Conservation (phyloP, 306 rosid genomes). For the Fragaria nilgerrensis region DNA sequence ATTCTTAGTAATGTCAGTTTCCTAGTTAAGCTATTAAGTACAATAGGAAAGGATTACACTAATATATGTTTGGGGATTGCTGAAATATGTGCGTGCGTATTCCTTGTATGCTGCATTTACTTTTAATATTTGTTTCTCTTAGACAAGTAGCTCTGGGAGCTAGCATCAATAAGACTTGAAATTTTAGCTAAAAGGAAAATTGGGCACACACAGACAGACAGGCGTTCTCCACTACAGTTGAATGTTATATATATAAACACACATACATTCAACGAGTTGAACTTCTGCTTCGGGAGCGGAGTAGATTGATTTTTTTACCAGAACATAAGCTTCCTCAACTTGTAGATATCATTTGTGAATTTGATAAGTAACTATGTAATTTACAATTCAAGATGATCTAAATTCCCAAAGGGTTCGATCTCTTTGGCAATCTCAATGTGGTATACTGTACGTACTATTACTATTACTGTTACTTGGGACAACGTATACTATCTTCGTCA, state of each 20-base stretch:
- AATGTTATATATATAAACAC: neutral
- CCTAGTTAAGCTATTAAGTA: too few relatives aligned
- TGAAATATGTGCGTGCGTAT: neutral
- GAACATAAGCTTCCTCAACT: neutral
- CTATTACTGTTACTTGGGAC: slow-evolving; percentile 17
- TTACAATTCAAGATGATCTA: slow-evolving; percentile 36
- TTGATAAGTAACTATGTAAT: slow-evolving; percentile 39
- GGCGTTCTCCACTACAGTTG: neutral
- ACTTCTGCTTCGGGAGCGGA: neutral
- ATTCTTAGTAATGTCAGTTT: too few relatives aligned
- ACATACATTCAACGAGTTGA: neutral
- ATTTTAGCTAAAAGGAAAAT: neutral
- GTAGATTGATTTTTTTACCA: neutral
- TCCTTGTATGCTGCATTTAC: neutral
- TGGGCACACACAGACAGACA: neutral
- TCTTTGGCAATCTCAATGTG: slow-evolving; percentile 20
- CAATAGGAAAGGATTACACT: too few relatives aligned
- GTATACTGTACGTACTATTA: slow-evolving; percentile 13
- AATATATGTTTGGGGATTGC: slow-evolving; percentile 17
- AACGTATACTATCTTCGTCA: neutral
- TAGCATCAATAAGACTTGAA: neutral
- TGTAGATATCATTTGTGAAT: slow-evolving; percentile 32
- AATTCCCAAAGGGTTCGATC: slow-evolving; percentile 25
- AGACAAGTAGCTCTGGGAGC: neutral
- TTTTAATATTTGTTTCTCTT: neutral